Percentiles rank a stretch among this genome's conserved stretches.
phyloP scores from a whole-genome alignment of 2,329 filamentous ascomycete genomes.

The Pseudogymnoascus destructans region DNA sequence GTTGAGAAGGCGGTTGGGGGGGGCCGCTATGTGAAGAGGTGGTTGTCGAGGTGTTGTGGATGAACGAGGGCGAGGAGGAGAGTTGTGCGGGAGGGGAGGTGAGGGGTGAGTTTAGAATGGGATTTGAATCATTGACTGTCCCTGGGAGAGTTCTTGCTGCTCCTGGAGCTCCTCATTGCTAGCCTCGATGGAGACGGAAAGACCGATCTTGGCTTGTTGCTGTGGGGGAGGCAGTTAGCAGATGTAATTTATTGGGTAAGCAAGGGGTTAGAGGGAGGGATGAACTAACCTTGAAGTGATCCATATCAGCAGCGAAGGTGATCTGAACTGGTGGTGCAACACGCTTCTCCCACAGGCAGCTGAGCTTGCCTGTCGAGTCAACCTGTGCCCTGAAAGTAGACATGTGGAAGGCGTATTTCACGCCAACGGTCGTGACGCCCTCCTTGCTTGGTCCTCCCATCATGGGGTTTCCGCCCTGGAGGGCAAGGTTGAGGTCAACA shows the following conservation, averaged over 20 bases:
- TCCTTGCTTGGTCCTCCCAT: conserved; percentile 74
- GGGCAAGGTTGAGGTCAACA: conserved; percentile 81
- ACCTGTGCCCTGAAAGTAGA: conserved; percentile 92
- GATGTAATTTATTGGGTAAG: background rate
- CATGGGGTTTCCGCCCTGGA: conserved; percentile 45
- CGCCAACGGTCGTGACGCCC: conserved; percentile 79
- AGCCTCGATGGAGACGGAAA: conserved; percentile 85
- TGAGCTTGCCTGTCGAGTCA: conserved; percentile 87
- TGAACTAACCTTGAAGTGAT: conserved; percentile 76
- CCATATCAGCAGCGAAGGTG: conserved; percentile 92
- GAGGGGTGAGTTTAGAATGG: conserved; percentile 42
- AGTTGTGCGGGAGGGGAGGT: background rate
- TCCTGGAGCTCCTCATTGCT: conserved; percentile 76
- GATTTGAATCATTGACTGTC: conserved; percentile 37
- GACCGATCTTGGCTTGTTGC: conserved; percentile 90
- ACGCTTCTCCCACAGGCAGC: conserved; percentile 87
- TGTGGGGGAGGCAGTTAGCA: conserved; percentile 32
- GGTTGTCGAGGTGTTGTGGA: conserved; percentile 8
- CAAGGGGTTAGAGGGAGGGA: background rate
- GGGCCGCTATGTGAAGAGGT: background rate
- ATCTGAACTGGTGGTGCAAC: conserved; percentile 85
- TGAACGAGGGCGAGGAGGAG: background rate
- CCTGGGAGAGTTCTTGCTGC: conserved; percentile 52
- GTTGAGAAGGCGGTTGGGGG: background rate
- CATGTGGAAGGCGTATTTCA: conserved; percentile 96